These are phyloP conservation scores for Trametes sp. DNA, from an alignment of 1,284 basidiomycete genomes.

Conservation along the genomic window DNA sequence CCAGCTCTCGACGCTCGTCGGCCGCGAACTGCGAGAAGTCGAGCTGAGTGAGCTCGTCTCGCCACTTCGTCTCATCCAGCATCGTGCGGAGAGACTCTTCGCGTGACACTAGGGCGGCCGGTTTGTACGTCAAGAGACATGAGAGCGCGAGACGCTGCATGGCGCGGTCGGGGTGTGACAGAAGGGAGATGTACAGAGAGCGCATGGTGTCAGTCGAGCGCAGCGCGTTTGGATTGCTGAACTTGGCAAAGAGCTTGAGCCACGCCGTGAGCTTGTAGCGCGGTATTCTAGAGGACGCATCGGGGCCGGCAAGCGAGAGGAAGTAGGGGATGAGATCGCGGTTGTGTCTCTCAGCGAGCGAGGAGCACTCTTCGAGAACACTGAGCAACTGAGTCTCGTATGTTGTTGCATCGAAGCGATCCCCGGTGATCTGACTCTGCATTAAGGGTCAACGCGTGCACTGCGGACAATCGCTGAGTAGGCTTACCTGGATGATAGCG, in stretches of 20 bases:
- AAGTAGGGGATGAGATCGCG: slow-evolving; percentile 84
- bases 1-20: slow-evolving; percentile 70
- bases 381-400: slow-evolving; percentile 86
- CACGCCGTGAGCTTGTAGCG: slow-evolving; percentile 73
- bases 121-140: slow-evolving; percentile 89
- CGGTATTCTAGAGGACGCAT: slow-evolving; percentile 53
- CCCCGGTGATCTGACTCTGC: slow-evolving; percentile 65
- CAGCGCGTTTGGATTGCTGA: slow-evolving; percentile 90
- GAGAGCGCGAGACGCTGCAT: slow-evolving; percentile 83
- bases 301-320: slow-evolving; percentile 59
- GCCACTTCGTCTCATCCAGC: slow-evolving; percentile 88
- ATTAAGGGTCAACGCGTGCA: slow-evolving; percentile 5
- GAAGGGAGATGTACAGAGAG: slow-evolving; percentile 73
- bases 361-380: slow-evolving; percentile 69
- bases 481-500: slow-evolving; percentile 47
- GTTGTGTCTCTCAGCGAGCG: slow-evolving; percentile 85
- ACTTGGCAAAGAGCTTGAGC: slow-evolving; percentile 89
- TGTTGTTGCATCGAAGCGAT: slow-evolving; percentile 76
- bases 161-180: slow-evolving; percentile 86
- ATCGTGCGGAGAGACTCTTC: slow-evolving; percentile 75
- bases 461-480: background rate
- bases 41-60: slow-evolving; percentile 86
- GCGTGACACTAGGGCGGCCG: slow-evolving; percentile 69
- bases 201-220: slow-evolving; percentile 75
- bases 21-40: slow-evolving; percentile 71